Base-by-base conservation (phyloP, 2,329 filamentous ascomycete genomes). In the Cytospora chrysosperma region DNA sequence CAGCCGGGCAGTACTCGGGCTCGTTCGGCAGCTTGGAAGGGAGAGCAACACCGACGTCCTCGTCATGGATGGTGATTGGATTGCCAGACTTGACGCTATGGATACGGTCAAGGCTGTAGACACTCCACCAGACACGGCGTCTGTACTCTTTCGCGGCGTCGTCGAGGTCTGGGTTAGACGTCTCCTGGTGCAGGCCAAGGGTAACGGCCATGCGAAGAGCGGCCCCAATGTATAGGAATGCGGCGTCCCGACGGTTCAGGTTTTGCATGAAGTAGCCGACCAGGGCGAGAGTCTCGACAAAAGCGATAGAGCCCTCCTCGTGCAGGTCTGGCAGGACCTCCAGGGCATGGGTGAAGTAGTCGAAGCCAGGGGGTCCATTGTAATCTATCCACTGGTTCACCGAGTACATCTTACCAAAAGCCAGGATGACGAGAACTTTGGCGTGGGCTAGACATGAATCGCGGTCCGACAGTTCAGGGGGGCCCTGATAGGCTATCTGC, bases 261-360 rank as follows among this genome's bases (percentile, higher is more conserved):
- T 83, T 85, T 65, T 85, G 82, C 77, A 85, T 79, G 50, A 83
- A 85, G 67, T 85, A 85, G 17, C 81, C 82, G 1, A 83, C 77
- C 54, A 84, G 77, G 10, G 81, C 80, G 9, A 85, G 72, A 1
- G 83, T 81, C 68, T 85, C 82, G 2, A 85, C 81, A 50, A 82
- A 84, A 21, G 82, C 72, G 2, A 85, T 77, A 0, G 81, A 84
- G 0, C 81, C 81, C 57, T 83, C 78, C 66, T 85, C 83, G 61
- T 86, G 81, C 2, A 83, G 77, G 54, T 85, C 82, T 0, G 83
- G 83, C 24, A 86, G 73, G 5, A 84, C 77, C 28, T 78, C 77
- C 28, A 85, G 67, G 0, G 82, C 81, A 59, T 80, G 76, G 24
- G 78, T 78, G 69, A 86, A 85, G 65, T 82, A 85, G 17, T 79